A percentile compares a stretch with the other conserved stretches of the same genome.
phyloP scores from a whole-genome alignment of 495 filamentous ascomycete species.

The Gamarada debralockiae region DNA sequence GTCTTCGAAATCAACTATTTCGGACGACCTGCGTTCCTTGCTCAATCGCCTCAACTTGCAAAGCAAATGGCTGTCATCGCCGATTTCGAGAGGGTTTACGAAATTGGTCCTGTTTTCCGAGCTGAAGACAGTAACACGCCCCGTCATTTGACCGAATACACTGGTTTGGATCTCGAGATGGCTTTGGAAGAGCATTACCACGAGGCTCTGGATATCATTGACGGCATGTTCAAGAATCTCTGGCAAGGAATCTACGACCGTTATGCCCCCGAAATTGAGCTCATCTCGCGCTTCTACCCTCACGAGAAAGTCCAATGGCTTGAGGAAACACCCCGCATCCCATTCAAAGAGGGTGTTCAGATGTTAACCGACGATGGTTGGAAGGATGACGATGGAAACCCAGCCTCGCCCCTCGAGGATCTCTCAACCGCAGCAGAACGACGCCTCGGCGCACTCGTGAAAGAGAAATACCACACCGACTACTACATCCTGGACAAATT shows the following conservation, averaged over 20 bases:
- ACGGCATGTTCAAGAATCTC: conserved; percentile 81
- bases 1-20: conserved; percentile 98
- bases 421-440: conserved; percentile 83
- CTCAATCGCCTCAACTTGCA: conserved; percentile 88
- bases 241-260: conserved; percentile 72
- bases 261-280: conserved; percentile 64
- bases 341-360: conserved; percentile 73
- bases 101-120: conserved; percentile 93
- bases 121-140: conserved; percentile 97
- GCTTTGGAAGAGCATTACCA: conserved; percentile 86
- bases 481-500: conserved; percentile 97
- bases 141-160: conserved; percentile 93
- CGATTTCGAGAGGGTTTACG: conserved; percentile 87
- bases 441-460: conserved; percentile 75
- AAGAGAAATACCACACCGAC: conserved; percentile 81
- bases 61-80: conserved; percentile 95
- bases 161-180: conserved; percentile 94
- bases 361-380: conserved; percentile 81
- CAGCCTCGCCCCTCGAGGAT: conserved; percentile 67
- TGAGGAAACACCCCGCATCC: conserved; percentile 75
- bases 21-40: conserved; percentile 80
- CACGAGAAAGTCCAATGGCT: conserved; percentile 66
- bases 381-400: conserved; percentile 69
- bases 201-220: conserved; percentile 79
- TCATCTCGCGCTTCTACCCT: conserved; percentile 57